phyloP scores from a whole-genome alignment of 1,139 yeast species.

The Torulaspora globosa region DNA sequence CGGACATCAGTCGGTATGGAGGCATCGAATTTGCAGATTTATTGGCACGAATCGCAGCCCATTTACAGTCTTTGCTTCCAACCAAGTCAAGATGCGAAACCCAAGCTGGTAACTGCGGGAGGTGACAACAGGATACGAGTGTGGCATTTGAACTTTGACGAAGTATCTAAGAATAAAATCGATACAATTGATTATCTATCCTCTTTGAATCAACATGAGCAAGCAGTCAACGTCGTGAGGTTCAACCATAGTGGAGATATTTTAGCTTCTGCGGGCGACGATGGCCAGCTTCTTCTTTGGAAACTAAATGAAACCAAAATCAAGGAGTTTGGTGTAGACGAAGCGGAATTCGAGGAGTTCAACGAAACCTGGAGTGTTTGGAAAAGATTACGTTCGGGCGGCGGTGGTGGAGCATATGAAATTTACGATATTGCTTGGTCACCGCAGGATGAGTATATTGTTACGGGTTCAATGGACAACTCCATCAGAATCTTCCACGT shows the following conservation, averaged over 20 bases:
- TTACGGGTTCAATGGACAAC: constrained; percentile 93
- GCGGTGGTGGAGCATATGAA: constrained; percentile 45
- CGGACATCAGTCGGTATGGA: constrained; percentile 19
- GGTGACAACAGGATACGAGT: constrained; percentile 87
- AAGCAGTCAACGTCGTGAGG: constrained; percentile 88
- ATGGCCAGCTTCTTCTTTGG: constrained; percentile 86
- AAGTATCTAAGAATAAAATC: constrained; percentile 34
- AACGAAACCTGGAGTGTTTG: constrained; percentile 64
- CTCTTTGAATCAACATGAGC: constrained; percentile 82
- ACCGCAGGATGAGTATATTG: constrained; percentile 67
- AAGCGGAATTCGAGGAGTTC: constrained; percentile 43
- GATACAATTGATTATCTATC: constrained; percentile 59
- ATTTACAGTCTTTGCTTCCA: constrained; percentile 82
- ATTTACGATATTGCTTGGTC: constrained; percentile 92
- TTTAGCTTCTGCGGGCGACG: constrained; percentile 92
- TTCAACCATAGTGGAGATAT: constrained; percentile 61
- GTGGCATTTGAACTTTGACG: constrained; percentile 39
- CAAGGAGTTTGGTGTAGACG: constrained; percentile 40
- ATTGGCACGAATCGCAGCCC: constrained; percentile 54
- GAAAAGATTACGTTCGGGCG: constrained; percentile 27
- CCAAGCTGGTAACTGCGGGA: constrained; percentile 80
- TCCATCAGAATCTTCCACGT: constrained; percentile 64
- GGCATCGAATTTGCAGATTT: constrained; percentile 38
- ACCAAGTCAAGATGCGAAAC: constrained; percentile 37
- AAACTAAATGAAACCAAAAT: constrained; percentile 49